Percentiles rank a stretch among this genome's conserved stretches.
Evolutionary conservation across 2,329 filamentous ascomycete genomes (phyloP).

Genomic region (Fusarium udum): DNA sequence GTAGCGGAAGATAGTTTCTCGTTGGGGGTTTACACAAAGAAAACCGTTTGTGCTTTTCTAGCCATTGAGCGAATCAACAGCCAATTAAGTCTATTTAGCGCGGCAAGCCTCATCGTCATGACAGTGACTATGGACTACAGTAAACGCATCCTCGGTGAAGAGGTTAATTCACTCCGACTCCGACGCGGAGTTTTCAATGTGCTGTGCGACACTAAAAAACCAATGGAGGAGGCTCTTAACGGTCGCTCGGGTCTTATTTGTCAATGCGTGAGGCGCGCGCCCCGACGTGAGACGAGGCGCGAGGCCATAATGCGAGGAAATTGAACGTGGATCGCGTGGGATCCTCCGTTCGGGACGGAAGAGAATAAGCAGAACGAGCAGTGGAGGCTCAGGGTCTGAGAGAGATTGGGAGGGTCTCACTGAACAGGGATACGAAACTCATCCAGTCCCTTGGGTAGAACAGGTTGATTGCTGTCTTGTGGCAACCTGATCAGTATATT

Average conservation of each 20-base stretch:
- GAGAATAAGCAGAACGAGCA: conserved; percentile 21
- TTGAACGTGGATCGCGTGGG: conserved; percentile 31
- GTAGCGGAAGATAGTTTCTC: conserved; percentile 24
- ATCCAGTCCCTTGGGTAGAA: conserved; percentile 10
- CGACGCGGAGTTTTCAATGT: conserved; percentile 20
- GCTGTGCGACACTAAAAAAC: not conserved
- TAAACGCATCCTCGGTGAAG: conserved; percentile 11
- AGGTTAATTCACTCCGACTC: conserved; percentile 23
- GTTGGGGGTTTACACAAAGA: conserved; percentile 3
- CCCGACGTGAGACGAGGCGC: conserved; percentile 19
- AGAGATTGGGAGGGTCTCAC: conserved; percentile 40
- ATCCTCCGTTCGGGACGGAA: conserved; percentile 13
- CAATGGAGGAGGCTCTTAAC: conserved; percentile 8
- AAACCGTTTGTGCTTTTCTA: conserved; percentile 19
- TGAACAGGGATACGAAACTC: conserved; percentile 39
- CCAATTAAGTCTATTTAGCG: conserved; percentile 8
- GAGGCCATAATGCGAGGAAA: conserved; percentile 26
- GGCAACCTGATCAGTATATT: conserved; percentile 13
- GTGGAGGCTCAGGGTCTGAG: conserved; percentile 30
- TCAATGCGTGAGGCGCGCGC: conserved; percentile 19
- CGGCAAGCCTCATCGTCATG: conserved; percentile 33
- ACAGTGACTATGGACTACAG: conserved; percentile 15
- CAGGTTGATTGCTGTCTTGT: not conserved
- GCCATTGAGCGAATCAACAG: conserved; percentile 16
- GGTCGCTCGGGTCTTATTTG: conserved; percentile 18